phyloP scores from a whole-genome alignment of 192 early-diverging fungal species.

The Coemansia asiatica region DNA sequence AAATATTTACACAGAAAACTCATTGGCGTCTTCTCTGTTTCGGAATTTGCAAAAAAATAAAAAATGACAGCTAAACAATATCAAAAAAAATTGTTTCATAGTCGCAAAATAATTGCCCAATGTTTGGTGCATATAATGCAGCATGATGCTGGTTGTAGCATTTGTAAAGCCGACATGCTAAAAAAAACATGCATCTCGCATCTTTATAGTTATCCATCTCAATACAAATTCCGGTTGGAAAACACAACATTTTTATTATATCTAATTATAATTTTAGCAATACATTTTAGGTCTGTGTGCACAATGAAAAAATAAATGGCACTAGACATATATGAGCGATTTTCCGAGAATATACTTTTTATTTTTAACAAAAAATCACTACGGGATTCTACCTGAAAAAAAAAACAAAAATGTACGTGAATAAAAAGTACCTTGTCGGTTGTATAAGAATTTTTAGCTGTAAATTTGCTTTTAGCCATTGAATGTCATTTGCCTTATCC shows the following conservation, averaged over 20 bases:
- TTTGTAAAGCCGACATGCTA: background rate
- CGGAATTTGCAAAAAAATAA: background rate
- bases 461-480: background rate
- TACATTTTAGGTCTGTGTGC: background rate
- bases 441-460: background rate
- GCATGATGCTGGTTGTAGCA: background rate
- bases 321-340: no score
- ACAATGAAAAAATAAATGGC: no score
- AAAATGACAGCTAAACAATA: background rate
- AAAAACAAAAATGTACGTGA: background rate
- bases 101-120: background rate
- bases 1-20: background rate
- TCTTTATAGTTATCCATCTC: background rate
- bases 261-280: background rate
- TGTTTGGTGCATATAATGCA: slow-evolving; percentile 1
- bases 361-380: background rate
- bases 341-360: background rate
- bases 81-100: background rate
- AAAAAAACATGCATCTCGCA: background rate
- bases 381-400: no score
- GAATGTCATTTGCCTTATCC: background rate
- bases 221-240: background rate
- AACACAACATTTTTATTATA: background rate
- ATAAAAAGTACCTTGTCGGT: background rate
- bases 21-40: background rate